These are phyloP conservation scores for Colletotrichum melonis DNA, from an alignment of 2,329 filamentous ascomycete species.

Conservation along the genomic window DNA sequence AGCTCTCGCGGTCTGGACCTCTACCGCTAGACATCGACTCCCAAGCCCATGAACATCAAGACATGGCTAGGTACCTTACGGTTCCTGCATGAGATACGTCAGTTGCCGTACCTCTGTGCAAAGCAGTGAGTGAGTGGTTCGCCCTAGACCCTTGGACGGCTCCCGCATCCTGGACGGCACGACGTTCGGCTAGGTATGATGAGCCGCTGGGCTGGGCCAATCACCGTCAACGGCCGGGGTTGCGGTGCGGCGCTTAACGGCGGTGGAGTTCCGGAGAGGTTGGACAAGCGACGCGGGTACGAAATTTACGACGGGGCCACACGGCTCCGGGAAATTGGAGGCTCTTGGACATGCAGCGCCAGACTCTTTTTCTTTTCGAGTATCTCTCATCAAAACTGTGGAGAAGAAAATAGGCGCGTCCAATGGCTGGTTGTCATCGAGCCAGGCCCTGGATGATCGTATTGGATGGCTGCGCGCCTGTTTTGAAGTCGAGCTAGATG, in stretches of 20 bases:
- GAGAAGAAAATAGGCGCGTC: conserved; percentile 13
- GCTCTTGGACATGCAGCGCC: neutral
- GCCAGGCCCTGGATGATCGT: neutral
- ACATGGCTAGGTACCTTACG: neutral
- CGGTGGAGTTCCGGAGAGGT: conserved; percentile 16
- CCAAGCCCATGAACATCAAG: neutral
- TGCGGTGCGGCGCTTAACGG: conserved; percentile 24
- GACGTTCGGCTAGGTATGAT: conserved; percentile 25
- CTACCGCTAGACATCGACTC: neutral
- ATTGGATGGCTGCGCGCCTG: conserved; percentile 13
- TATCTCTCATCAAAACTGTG: neutral
- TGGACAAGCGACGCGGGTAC: conserved; percentile 34
- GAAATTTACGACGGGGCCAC: neutral
- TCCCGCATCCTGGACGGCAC: neutral
- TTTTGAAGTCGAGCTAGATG: neutral
- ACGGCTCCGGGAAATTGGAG: conserved; percentile 8
- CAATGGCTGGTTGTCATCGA: conserved; percentile 1
- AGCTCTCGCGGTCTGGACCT: conserved; percentile 25
- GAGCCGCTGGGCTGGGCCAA: conserved; percentile 34
- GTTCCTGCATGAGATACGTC: neutral
- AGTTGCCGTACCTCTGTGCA: neutral
- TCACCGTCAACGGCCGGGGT: conserved; percentile 16
- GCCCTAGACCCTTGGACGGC: neutral
- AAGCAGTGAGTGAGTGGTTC: neutral
- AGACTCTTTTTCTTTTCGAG: neutral